Evolutionary conservation across 176 grass and related monocot genomes (phyloP).

Genomic region (Ampelocalamus luodianensis): DNA sequence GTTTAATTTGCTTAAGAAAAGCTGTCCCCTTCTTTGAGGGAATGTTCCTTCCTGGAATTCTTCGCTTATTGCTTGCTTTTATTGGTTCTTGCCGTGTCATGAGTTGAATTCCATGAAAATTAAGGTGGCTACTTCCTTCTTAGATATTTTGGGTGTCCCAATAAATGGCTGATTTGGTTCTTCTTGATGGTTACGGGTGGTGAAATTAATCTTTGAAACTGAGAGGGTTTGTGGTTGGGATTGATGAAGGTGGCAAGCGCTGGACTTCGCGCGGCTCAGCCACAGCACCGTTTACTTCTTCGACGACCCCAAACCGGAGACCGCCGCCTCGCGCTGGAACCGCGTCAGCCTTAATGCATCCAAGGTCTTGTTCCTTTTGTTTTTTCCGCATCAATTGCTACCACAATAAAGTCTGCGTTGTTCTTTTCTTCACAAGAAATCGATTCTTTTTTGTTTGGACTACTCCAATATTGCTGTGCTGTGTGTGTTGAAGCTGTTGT

Average conservation of each 20-base stretch:
- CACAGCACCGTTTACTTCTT: slow-evolving; percentile 91
- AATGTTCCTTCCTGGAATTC: not conserved
- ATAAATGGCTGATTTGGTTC: not conserved
- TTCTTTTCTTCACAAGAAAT: not conserved
- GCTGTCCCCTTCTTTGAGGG: not conserved
- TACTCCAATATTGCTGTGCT: not conserved
- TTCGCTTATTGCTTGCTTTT: not conserved
- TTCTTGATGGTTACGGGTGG: not conserved
- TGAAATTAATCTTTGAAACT: not conserved
- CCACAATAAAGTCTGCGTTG: not conserved
- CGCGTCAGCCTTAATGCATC: slow-evolving; percentile 83
- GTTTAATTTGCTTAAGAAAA: slow-evolving; percentile 25
- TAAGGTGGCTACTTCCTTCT: not conserved
- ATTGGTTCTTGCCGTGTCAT: not conserved
- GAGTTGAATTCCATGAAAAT: not conserved
- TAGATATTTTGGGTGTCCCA: not conserved
- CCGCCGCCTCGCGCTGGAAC: slow-evolving; percentile 75
- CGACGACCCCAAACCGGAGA: slow-evolving; percentile 71
- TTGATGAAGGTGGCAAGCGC: slow-evolving; percentile 76
- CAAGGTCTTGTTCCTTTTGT: slow-evolving; percentile 51
- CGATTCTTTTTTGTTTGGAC: slow-evolving; percentile 4
- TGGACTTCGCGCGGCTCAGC: slow-evolving; percentile 71
- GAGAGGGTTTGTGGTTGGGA: not conserved
- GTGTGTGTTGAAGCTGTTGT: not conserved
- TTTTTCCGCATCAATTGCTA: not conserved